Percentiles rank a stretch among this genome's conserved stretches.
phyloP scores from a whole-genome alignment of 2,329 filamentous ascomycete genomes.

The Ophiostoma sp. region DNA sequence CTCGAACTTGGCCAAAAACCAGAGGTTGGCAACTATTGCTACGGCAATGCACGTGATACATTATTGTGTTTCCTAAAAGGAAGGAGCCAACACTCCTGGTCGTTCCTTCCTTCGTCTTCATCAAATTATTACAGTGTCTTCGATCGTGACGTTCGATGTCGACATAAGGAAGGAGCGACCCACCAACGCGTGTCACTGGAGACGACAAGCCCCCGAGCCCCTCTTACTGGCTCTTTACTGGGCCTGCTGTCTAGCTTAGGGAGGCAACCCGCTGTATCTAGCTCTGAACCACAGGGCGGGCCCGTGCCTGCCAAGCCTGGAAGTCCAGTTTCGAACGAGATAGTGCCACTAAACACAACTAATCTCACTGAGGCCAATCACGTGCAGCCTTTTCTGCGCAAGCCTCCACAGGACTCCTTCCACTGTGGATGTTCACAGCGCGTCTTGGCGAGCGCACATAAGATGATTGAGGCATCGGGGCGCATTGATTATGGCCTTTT shows the following conservation, averaged over 20 bases:
- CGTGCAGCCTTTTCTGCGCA: not conserved
- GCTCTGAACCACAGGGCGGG: not conserved
- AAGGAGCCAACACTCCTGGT: not conserved
- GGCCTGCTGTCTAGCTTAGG: not conserved
- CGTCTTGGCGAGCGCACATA: not conserved
- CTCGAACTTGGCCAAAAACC: not conserved
- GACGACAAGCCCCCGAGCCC: not conserved
- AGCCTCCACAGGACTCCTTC: not conserved
- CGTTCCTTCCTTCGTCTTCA: not conserved
- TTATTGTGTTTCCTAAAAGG: not conserved
- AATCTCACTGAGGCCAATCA: slow-evolving; percentile 2
- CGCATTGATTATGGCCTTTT: not conserved
- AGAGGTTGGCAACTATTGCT: not conserved
- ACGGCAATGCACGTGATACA: not conserved
- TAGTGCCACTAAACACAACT: not conserved
- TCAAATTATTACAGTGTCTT: not conserved
- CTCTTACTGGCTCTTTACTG: not conserved
- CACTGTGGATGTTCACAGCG: not conserved
- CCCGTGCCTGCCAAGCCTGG: slow-evolving; percentile 7
- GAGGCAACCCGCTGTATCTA: not conserved
- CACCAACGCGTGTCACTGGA: slow-evolving; percentile 1
- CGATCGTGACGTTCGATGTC: slow-evolving; percentile 1
- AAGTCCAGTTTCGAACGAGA: not conserved
- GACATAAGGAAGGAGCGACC: slow-evolving; percentile 8
- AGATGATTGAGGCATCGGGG: not conserved